Conservation (phyloP, 148 eudicot species). For the Rhododendron mucronatum region DNA sequence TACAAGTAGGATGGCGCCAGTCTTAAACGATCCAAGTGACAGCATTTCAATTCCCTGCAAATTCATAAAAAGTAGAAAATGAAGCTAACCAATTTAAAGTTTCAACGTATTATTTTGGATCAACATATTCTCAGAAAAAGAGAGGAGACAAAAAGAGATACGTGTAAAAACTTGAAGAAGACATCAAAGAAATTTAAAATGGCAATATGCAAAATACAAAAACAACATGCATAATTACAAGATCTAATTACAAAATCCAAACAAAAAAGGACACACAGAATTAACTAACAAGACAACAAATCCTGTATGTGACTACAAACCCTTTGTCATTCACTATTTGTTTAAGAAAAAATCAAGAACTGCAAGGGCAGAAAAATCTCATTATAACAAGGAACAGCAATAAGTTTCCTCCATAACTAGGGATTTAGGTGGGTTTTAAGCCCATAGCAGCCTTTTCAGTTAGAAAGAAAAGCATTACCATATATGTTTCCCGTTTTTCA, state of each 20-base stretch:
- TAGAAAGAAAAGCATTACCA: not conserved
- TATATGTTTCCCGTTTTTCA: not conserved
- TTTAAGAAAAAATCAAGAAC: not conserved
- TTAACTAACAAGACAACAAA: not conserved
- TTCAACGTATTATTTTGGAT: not conserved
- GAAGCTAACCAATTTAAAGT: conserved; percentile 3
- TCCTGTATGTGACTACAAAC: not conserved
- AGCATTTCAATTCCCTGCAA: conserved; percentile 98
- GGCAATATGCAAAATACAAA: not conserved
- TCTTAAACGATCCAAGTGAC: conserved; percentile 97
- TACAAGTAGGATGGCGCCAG: conserved; percentile 94
- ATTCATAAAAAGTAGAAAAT: not conserved
- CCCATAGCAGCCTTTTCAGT: not conserved
- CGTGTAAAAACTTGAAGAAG: not conserved
- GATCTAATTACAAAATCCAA: not conserved
- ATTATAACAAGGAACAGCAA: not conserved
- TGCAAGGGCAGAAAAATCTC: not conserved
- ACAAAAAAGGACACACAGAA: not conserved
- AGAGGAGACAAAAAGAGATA: not conserved
- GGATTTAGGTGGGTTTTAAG: not conserved
- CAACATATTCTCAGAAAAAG: not conserved
- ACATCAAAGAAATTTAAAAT: not conserved
- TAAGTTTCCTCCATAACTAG: not conserved
- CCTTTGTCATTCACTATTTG: not conserved
- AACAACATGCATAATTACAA: not conserved